These are phyloP conservation scores for Litsea cubeba DNA, from an alignment of 164 flowering plant species.

Conservation along the genomic window DNA sequence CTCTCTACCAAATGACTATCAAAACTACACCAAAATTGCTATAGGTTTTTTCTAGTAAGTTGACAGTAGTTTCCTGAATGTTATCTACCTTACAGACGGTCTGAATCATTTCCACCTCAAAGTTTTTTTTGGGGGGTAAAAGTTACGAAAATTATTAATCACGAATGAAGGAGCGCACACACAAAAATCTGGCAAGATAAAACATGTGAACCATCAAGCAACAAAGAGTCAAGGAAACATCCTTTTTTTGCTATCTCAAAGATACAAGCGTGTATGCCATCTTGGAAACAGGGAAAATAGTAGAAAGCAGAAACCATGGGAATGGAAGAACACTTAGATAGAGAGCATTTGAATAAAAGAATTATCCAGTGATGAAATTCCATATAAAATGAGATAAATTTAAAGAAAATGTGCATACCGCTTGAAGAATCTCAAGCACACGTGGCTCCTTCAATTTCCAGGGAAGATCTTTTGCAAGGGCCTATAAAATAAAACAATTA, in stretches of 20 bases:
- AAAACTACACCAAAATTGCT: neutral
- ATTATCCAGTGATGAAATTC: neutral
- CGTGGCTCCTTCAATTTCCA: constrained; percentile 90
- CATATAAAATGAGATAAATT: neutral
- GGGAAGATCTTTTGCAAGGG: constrained; percentile 97
- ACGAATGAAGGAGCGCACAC: no score
- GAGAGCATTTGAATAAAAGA: no score
- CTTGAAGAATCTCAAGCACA: constrained; percentile 87
- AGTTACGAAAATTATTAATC: no score
- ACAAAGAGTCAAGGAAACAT: no score
- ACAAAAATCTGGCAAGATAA: no score
- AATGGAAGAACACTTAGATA: neutral
- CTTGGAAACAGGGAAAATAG: neutral
- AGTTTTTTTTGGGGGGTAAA: no score
- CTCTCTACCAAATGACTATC: neutral
- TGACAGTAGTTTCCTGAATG: no score
- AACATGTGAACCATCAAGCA: no score
- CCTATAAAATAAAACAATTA: constrained; percentile 41
- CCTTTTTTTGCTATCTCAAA: neutral
- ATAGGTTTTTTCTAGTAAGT: no score
- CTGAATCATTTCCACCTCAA: no score
- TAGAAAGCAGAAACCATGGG: neutral
- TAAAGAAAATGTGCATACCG: constrained; percentile 43
- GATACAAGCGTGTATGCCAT: neutral
- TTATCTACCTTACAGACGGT: no score